Base-by-base conservation (phyloP, 305 asterid species). In the Solanum hybrid region DNA sequence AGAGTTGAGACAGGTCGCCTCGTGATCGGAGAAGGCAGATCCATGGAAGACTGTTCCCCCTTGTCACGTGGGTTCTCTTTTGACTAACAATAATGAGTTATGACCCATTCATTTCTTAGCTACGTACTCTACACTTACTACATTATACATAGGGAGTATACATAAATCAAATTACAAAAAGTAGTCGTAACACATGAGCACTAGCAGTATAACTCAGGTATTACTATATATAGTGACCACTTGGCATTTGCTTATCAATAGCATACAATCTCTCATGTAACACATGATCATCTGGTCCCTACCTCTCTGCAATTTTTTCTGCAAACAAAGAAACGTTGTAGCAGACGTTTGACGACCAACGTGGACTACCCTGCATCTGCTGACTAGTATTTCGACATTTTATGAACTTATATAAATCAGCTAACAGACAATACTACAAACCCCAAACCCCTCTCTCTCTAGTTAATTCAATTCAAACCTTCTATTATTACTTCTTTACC, bases 1-100 rank as follows among this genome's bases (percentile, higher is more conserved):
- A 84, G 75, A 51, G 27, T 42, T 81, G 73, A 82, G 87, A 89
- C 87, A 90, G 92, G 87, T 89, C 84, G 86, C 94, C 94, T 93
- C 94, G 95, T 93, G 95, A 94, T 94, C 93, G 94, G 93, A 87
- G 94, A 93, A 88, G 91, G 90, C 94, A 92, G 93, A 93, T 93
- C 94, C 92, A 89, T 93, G 94, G 94, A 92, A 92, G 94, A 93
- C 94, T 94, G 94, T 90, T 91, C 94, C 92, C 91, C 42, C 92
- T 86, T 72, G 91, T 94, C 95, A 94, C 95, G 94, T 93, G 94
- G 91, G 87, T 78, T 91, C 94, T 91, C 93, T 91, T 92, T 94
- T 94, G 95, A 94, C 95, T 69, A 69, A 69, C 31, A 69, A 69
- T 69, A 24, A 69, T 69, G 32, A 56, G 11, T 56, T 31, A 36